A percentile compares a stretch with the other conserved stretches of the same genome.
These are phyloP conservation scores for Apiospora aurea DNA, from an alignment of 2,329 filamentous ascomycete genomes.

Conservation along the genomic window DNA sequence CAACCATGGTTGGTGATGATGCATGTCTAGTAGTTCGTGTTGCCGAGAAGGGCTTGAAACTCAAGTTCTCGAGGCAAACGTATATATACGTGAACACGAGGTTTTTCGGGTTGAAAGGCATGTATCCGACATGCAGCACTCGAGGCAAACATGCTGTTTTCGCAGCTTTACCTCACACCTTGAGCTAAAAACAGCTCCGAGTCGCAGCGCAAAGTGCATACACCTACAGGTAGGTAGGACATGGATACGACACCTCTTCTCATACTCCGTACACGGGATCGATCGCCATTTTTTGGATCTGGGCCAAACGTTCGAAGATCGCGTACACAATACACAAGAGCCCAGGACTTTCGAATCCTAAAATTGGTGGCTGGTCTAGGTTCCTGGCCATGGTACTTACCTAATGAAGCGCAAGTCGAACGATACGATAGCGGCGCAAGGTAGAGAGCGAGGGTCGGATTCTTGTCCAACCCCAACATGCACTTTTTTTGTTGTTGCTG, in stretches of 20 bases:
- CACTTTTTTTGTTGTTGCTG: neutral
- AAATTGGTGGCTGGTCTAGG: conserved; percentile 18
- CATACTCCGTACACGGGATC: neutral
- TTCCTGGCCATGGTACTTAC: neutral
- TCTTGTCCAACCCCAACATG: conserved; percentile 2
- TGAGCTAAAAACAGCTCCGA: neutral
- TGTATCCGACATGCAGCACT: neutral
- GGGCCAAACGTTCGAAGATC: neutral
- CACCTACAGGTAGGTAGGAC: neutral
- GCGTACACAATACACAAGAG: neutral
- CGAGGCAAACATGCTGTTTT: neutral
- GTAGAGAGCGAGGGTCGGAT: neutral
- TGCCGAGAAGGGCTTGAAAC: conserved; percentile 3
- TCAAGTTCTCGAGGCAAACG: neutral
- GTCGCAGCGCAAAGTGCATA: neutral
- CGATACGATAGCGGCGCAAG: conserved; percentile 8
- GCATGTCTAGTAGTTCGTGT: conserved; percentile 16
- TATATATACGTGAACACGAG: neutral
- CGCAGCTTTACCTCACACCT: neutral
- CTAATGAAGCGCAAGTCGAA: conserved; percentile 3
- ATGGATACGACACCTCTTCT: neutral
- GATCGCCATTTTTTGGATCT: neutral
- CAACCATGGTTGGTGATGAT: neutral
- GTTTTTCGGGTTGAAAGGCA: neutral
- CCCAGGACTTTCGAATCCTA: neutral